Base-by-base conservation (phyloP, 305 asterid genomes). In the Fraxinus albicans region DNA sequence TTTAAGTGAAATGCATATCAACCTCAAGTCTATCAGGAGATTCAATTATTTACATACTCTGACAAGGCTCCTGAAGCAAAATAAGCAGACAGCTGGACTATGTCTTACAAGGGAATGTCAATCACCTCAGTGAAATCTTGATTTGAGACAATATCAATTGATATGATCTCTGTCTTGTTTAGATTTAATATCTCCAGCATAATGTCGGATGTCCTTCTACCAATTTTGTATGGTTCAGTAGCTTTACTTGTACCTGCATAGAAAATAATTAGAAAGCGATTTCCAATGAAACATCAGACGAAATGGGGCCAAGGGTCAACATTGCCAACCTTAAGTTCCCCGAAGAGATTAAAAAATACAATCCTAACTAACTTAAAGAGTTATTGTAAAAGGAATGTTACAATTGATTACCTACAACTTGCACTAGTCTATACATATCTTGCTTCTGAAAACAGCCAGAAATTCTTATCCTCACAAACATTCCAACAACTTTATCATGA, bases 41-140 rank as follows among this genome's bases (percentile, higher is more conserved):
- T 75, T 9, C 76, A 15, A 65, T 13, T 53, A 72, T 53, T 73
- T 27, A 76, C 73, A 60, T 76, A 44, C 27, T 40, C 75, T 73
- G 53, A 77, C 34, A 25, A 65, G n/a, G 34, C n/a, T 27, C 31
- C 15, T 27, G 73, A 2, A 65, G 73, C 73, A 65, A 6, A 65
- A 65, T 25, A 65, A 23, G 33, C 6, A 23, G 73, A 65, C 80
- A 23, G 70, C 55, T 67, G 34, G 53, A n/a, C 47, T 50, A 50
- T 1, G 21, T 50, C 60, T 50, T 50, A 50, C 60, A 17, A 15
- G 8, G 63, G 63, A 50, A 50, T 50, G 53, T 81, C 81, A 77
- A 84, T 89, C 90, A 96, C 99, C 98, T 96, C 99, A 7, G 97
- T 90, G 85, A 96, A 95, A 83, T 97, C 99, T 86, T 97, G 99